Conservation (phyloP, 129 eudicot species). For the Tagetes erecta region DNA sequence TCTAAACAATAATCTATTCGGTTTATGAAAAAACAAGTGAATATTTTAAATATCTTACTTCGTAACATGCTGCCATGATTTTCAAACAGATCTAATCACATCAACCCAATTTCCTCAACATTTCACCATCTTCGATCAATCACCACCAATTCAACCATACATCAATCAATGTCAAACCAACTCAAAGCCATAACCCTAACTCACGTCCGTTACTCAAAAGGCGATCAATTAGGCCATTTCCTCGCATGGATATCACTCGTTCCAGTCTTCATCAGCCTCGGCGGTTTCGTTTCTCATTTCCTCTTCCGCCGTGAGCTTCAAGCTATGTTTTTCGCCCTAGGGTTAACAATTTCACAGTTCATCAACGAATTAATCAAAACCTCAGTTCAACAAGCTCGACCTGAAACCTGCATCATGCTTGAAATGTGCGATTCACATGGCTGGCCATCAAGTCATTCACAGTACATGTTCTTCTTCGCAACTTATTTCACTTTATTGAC, state of each 20-base stretch:
- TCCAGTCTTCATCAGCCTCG: slow-evolving; percentile 83
- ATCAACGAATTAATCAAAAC: slow-evolving; percentile 65
- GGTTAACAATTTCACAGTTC: slow-evolving; percentile 60
- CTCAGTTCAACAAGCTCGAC: slow-evolving; percentile 72
- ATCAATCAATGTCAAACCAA: slow-evolving; percentile 20
- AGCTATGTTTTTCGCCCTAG: slow-evolving; percentile 73
- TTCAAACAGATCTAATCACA: too few relatives aligned
- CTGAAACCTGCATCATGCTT: slow-evolving; percentile 65
- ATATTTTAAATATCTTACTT: not conserved
- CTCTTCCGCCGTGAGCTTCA: slow-evolving; percentile 91
- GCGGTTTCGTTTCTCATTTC: slow-evolving; percentile 83
- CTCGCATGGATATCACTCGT: slow-evolving; percentile 88
- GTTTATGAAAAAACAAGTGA: not conserved
- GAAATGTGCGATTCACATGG: slow-evolving; percentile 95
- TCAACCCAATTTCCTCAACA: slow-evolving; percentile 8
- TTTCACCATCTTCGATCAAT: slow-evolving; percentile 8
- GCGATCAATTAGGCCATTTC: slow-evolving; percentile 68
- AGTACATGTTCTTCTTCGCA: slow-evolving; percentile 90
- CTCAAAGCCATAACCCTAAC: slow-evolving; percentile 62
- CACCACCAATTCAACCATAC: slow-evolving; percentile 11
- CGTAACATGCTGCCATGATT: too few relatives aligned
- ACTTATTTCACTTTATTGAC: slow-evolving; percentile 61
- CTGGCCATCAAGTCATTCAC: slow-evolving; percentile 91
- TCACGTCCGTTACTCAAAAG: slow-evolving; percentile 78
- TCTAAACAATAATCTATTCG: not conserved